Conservation (phyloP, 106 monocot species). For the Xerophyta viscosa region DNA sequence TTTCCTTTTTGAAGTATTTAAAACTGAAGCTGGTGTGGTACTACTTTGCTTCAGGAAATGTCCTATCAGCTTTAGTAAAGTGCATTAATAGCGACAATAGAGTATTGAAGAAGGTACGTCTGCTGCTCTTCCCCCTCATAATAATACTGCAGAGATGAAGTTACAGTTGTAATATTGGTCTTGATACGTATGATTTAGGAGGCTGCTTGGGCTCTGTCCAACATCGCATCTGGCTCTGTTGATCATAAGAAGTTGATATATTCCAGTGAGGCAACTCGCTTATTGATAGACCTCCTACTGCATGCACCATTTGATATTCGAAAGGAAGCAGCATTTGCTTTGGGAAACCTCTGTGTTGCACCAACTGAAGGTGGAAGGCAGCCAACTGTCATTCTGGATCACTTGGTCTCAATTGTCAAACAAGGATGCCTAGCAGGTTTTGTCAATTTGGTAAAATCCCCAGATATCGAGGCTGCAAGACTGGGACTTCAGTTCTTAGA, state of each 20-base stretch:
- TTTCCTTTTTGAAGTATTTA: neutral
- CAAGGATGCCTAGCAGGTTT: conserved; percentile 75
- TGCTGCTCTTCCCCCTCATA: neutral
- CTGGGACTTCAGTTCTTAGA: conserved; percentile 95
- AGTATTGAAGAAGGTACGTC: conserved; percentile 74
- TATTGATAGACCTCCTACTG: conserved; percentile 57
- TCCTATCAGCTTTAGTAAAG: conserved; percentile 60
- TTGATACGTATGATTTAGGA: conserved; percentile 73
- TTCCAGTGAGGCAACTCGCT: conserved; percentile 49
- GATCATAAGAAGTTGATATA: conserved; percentile 79
- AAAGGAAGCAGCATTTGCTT: conserved; percentile 82
- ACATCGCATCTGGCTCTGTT: conserved; percentile 72
- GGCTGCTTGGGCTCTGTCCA: conserved; percentile 87
- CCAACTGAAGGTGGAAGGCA: conserved; percentile 29
- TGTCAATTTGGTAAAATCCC: conserved; percentile 75
- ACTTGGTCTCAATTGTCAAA: conserved; percentile 60
- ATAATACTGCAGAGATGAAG: neutral
- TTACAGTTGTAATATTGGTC: no score
- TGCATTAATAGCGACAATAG: conserved; percentile 80
- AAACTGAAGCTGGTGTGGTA: no score
- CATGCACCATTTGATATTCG: conserved; percentile 76
- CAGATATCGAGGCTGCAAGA: conserved; percentile 78
- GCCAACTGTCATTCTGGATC: conserved; percentile 51
- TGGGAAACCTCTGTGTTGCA: conserved; percentile 86
- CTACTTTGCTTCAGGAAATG: conserved; percentile 63